A percentile compares a stretch with the other conserved stretches of the same genome.
Evolutionary conservation across 495 filamentous ascomycete species (phyloP).

Genomic region (Neurospora hispaniola): DNA sequence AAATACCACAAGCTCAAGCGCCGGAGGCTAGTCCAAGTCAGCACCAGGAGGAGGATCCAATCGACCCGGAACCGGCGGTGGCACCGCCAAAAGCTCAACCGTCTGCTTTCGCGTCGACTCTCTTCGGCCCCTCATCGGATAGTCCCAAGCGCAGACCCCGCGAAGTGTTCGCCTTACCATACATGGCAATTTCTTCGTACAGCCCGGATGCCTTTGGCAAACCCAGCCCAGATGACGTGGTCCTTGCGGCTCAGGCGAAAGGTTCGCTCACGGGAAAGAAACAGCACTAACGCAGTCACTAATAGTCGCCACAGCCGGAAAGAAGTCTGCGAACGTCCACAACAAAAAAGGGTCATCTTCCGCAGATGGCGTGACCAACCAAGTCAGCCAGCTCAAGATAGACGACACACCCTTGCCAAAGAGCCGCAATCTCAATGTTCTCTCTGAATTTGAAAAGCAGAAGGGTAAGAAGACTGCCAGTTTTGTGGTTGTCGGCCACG

Average conservation of each 20-base stretch:
- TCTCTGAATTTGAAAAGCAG: conserved; percentile 67
- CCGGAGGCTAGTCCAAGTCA: not conserved
- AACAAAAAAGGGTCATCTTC: conserved; percentile 24
- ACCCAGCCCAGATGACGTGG: conserved; percentile 90
- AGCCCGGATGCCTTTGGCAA: conserved; percentile 60
- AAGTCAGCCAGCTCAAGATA: conserved; percentile 50
- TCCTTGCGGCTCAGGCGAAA: conserved; percentile 82
- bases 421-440: conserved; percentile 78
- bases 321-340: conserved; percentile 26
- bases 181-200: conserved; percentile 29
- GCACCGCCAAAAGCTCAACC: conserved; percentile 24
- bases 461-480: conserved; percentile 74
- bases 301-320: conserved; percentile 35
- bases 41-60: not conserved
- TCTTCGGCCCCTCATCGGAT: conserved; percentile 40
- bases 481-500: conserved; percentile 96
- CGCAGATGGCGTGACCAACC: conserved; percentile 29
- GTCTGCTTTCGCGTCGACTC: conserved; percentile 59
- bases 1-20: not conserved
- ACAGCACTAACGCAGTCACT: conserved; percentile 30
- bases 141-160: conserved; percentile 24
- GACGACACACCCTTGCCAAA: conserved; percentile 62
- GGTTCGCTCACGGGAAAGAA: conserved; percentile 50
- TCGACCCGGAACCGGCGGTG: not conserved
- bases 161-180: conserved; percentile 41